Percentiles rank a stretch among this genome's conserved stretches.
Evolutionary conservation across 768 basidiomycete genomes (phyloP).

Genomic region (Collybiopsis luxurians): DNA sequence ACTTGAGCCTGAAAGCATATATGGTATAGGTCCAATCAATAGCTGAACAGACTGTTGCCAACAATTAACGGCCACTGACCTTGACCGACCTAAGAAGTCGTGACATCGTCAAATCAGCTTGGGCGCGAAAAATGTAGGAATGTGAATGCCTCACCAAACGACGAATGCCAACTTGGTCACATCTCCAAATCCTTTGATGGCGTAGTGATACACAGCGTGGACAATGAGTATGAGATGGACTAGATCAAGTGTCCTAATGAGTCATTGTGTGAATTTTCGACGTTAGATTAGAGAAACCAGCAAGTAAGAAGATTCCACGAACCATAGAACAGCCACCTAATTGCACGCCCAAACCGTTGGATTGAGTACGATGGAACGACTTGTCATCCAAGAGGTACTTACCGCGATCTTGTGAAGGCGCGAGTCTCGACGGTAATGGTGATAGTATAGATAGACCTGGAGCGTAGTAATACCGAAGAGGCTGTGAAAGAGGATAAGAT

Average conservation of each 20-base stretch:
- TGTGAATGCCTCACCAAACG: conserved; percentile 24
- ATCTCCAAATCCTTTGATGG: conserved; percentile 34
- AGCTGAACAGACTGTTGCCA: background rate
- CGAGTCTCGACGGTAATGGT: conserved; percentile 16
- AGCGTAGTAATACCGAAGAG: conserved; percentile 21
- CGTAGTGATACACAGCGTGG: conserved; percentile 34
- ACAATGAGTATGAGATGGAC: conserved; percentile 32
- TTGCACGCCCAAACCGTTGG: background rate
- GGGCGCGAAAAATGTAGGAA: background rate
- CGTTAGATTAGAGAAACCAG: background rate
- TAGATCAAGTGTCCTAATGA: conserved; percentile 33
- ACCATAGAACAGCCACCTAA: conserved; percentile 35
- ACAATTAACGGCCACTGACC: conserved; percentile 17
- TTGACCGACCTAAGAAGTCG: conserved; percentile 36
- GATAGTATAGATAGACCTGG: conserved; percentile 19
- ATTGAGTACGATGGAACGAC: background rate
- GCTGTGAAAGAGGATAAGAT: conserved; percentile 5
- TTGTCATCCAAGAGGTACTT: conserved; percentile 5
- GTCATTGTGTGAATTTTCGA: no score
- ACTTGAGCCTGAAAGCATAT: conserved; percentile 35
- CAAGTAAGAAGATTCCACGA: background rate
- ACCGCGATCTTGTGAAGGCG: conserved; percentile 34
- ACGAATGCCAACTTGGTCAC: conserved; percentile 20
- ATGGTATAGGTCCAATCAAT: background rate
- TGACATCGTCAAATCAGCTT: background rate